Evolutionary conservation across 257 asterid species (phyloP).

Genomic region (Solanum chilense): DNA sequence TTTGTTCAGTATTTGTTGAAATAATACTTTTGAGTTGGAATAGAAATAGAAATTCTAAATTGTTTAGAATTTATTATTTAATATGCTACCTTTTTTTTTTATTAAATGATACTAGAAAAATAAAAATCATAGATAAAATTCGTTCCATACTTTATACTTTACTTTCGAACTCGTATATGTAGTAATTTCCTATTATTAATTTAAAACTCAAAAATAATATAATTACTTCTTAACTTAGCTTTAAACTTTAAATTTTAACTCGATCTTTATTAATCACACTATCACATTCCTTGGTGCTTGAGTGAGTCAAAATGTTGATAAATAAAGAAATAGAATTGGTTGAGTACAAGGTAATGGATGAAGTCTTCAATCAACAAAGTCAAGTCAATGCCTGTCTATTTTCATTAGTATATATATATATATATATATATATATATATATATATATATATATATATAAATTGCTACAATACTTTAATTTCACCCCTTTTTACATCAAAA

Average conservation of each 20-base stretch:
- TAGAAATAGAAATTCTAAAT: too few relatives aligned
- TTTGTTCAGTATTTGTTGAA: background rate
- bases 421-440: too few relatives aligned
- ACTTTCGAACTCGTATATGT: accelerated
- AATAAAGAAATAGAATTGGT: background rate
- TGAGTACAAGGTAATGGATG: background rate
- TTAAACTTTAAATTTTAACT: background rate
- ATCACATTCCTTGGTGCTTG: background rate
- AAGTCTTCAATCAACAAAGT: background rate
- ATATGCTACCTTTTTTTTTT: background rate
- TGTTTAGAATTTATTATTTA: too few relatives aligned
- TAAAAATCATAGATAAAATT: too few relatives aligned
- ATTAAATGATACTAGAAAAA: background rate
- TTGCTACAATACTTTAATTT: background rate
- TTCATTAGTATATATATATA: background rate
- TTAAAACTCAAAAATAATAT: background rate
- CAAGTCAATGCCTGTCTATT: background rate
- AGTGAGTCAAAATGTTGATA: background rate
- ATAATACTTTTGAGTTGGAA: too few relatives aligned
- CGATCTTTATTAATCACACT: background rate
- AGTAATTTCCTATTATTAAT: background rate
- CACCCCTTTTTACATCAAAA: background rate
- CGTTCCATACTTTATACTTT: too few relatives aligned
- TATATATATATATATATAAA: background rate
- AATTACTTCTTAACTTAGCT: background rate